phyloP scores from a whole-genome alignment of 106 monocot genomes.

The Narthecium ossifragum region DNA sequence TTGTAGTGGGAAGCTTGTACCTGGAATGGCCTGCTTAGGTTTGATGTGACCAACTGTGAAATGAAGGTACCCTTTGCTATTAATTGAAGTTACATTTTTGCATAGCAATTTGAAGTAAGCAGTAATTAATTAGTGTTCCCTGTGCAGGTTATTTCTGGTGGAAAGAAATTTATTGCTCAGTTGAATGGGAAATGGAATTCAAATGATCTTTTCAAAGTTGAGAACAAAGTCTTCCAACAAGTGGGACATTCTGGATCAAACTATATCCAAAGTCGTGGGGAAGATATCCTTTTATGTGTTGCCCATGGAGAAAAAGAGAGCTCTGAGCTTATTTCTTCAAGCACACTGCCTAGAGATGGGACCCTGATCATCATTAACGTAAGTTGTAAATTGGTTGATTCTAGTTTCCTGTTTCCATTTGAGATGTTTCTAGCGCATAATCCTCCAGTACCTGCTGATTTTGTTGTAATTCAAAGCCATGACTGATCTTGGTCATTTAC shows the following conservation, averaged over 20 bases:
- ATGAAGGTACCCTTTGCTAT: conserved; percentile 37
- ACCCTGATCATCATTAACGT: conserved; percentile 58
- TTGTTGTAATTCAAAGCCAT: no score
- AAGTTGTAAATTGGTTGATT: conserved; percentile 1
- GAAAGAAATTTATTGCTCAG: conserved; percentile 43
- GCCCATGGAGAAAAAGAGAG: conserved; percentile 32
- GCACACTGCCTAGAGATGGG: conserved; percentile 37
- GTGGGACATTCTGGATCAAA: conserved; percentile 15
- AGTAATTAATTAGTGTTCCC: conserved; percentile 2
- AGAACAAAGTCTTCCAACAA: conserved; percentile 18
- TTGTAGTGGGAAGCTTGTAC: conserved; percentile 66
- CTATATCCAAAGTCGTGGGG: conserved; percentile 16
- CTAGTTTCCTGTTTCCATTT: background rate
- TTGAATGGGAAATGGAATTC: conserved; percentile 54
- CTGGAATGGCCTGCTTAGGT: conserved; percentile 46
- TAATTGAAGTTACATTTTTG: background rate
- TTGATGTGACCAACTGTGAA: conserved; percentile 57
- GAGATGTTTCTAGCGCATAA: background rate
- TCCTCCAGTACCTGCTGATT: background rate
- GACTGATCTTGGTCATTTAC: conserved; percentile 10
- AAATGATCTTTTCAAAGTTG: conserved; percentile 23
- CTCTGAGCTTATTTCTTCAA: conserved; percentile 37
- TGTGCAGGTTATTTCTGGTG: conserved; percentile 41
- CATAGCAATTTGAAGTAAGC: background rate
- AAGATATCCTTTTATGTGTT: conserved; percentile 58